These are phyloP conservation scores for Colletotrichum lindemuthianum DNA, from an alignment of 2,329 filamentous ascomycete genomes.

Conservation along the genomic window DNA sequence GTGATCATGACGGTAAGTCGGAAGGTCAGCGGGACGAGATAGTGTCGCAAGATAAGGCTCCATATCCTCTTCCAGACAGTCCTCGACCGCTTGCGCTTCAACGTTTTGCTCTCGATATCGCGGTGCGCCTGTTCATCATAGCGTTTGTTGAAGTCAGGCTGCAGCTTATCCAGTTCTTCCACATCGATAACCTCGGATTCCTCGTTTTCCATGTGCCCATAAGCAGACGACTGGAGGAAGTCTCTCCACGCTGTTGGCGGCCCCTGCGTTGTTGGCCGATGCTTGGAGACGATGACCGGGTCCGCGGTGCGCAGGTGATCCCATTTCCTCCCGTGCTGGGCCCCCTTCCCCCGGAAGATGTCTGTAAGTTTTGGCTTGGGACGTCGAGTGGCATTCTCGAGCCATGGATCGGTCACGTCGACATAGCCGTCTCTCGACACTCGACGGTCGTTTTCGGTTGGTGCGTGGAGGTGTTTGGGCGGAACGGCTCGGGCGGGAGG, in stretches of 20 bases:
- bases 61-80: conserved; percentile 67
- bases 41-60: conserved; percentile 78
- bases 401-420: conserved; percentile 49
- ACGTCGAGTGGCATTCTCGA: conserved; percentile 47
- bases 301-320: conserved; percentile 68
- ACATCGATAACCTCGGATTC: conserved; percentile 59
- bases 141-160: conserved; percentile 57
- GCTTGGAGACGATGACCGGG: conserved; percentile 66
- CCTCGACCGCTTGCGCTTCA: conserved; percentile 42
- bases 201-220: conserved; percentile 59
- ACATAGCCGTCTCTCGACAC: conserved; percentile 61
- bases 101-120: conserved; percentile 39
- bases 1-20: conserved; percentile 85
- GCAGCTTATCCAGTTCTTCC: conserved; percentile 55
- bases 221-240: conserved; percentile 64
- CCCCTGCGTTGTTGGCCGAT: conserved; percentile 52
- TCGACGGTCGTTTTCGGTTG: conserved; percentile 51
- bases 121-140: conserved; percentile 46
- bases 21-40: conserved; percentile 86
- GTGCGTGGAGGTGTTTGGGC: conserved; percentile 55
- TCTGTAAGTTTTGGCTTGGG: conserved; percentile 53
- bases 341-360: conserved; percentile 58
- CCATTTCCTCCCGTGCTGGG: conserved; percentile 64
- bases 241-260: conserved; percentile 60
- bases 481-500: conserved; percentile 50